Conservation (phyloP, 116 monocot species). For the Trichopus zeylanicus region DNA sequence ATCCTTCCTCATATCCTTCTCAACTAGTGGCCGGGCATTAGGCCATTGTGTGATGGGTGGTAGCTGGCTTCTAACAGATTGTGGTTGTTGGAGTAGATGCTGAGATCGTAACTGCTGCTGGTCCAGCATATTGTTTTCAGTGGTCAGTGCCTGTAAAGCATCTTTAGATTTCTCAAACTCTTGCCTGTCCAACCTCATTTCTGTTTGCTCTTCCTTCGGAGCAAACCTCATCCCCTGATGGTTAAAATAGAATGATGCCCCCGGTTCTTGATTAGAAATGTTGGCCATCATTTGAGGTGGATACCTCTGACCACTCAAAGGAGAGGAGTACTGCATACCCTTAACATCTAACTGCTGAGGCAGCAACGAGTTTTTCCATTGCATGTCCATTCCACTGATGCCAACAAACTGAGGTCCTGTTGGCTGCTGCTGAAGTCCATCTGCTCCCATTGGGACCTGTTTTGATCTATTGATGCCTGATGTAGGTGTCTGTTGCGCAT, state of each 20-base stretch:
- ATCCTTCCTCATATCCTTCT: slow-evolving; percentile 60
- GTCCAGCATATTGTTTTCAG: slow-evolving; percentile 35
- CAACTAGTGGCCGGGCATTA: slow-evolving; percentile 19
- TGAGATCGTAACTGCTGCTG: slow-evolving; percentile 43
- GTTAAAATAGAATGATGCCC: slow-evolving; percentile 40
- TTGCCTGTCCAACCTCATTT: slow-evolving; percentile 35
- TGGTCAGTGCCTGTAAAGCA: slow-evolving; percentile 30
- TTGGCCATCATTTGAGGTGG: slow-evolving; percentile 23
- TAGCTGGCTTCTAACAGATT: slow-evolving; percentile 33
- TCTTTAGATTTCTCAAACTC: slow-evolving; percentile 36
- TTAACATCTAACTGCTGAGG: slow-evolving; percentile 49
- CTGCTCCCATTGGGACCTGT: slow-evolving; percentile 31
- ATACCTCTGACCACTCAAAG: slow-evolving; percentile 41
- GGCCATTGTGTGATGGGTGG: slow-evolving; percentile 41
- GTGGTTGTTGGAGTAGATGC: slow-evolving; percentile 30
- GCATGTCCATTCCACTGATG: slow-evolving; percentile 42
- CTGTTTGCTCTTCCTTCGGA: slow-evolving; percentile 61
- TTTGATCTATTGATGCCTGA: slow-evolving; percentile 34
- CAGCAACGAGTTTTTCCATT: slow-evolving; percentile 60
- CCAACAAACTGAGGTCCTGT: slow-evolving; percentile 30
- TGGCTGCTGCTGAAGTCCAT: slow-evolving; percentile 50
- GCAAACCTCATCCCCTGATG: slow-evolving; percentile 57
- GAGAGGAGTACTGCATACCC: slow-evolving; percentile 34
- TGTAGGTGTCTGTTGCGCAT: slow-evolving; percentile 30
- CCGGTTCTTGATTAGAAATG: slow-evolving; percentile 50